Evolutionary conservation across 2,329 filamentous ascomycete genomes (phyloP).

Genomic region (Fusarium fracticaudum): DNA sequence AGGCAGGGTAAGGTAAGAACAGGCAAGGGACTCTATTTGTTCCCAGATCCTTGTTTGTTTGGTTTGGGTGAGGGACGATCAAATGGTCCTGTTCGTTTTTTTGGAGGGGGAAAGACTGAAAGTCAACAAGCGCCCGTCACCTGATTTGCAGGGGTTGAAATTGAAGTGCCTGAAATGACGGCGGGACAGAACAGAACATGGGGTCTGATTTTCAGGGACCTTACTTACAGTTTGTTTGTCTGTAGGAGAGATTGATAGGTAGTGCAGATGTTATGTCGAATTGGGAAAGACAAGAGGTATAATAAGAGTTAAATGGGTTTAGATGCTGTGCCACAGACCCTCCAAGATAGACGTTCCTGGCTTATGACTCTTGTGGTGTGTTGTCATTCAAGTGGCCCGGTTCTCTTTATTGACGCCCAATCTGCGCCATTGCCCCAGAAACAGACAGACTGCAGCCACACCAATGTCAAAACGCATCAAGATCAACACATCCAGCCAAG

Average conservation of each 20-base stretch:
- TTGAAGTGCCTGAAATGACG: constrained; percentile 9
- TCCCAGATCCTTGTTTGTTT: constrained; percentile 40
- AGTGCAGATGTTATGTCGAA: constrained; percentile 3
- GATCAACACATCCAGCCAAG: constrained; percentile 12
- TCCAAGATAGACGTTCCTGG: background rate
- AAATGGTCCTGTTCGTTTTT: constrained; percentile 22
- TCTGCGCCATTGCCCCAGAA: constrained; percentile 44
- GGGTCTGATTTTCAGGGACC: constrained; percentile 1
- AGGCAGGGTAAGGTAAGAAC: background rate
- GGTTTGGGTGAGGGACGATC: constrained; percentile 30
- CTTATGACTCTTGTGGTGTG: constrained; percentile 20
- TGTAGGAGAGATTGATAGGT: background rate
- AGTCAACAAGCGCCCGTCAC: constrained; percentile 44
- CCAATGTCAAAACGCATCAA: constrained; percentile 10
- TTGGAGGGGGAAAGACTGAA: constrained; percentile 36
- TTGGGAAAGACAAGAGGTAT: constrained; percentile 14
- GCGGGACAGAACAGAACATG: constrained; percentile 12
- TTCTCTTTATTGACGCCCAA: constrained; percentile 44
- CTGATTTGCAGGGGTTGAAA: constrained; percentile 40
- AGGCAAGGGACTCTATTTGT: constrained; percentile 9
- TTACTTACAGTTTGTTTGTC: background rate
- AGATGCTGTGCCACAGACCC: constrained; percentile 17
- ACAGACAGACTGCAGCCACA: constrained; percentile 38
- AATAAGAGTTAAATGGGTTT: background rate
- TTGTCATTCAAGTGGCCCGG: constrained; percentile 33